Base-by-base conservation (phyloP, 148 eudicot species). In the Cornus controversa region DNA sequence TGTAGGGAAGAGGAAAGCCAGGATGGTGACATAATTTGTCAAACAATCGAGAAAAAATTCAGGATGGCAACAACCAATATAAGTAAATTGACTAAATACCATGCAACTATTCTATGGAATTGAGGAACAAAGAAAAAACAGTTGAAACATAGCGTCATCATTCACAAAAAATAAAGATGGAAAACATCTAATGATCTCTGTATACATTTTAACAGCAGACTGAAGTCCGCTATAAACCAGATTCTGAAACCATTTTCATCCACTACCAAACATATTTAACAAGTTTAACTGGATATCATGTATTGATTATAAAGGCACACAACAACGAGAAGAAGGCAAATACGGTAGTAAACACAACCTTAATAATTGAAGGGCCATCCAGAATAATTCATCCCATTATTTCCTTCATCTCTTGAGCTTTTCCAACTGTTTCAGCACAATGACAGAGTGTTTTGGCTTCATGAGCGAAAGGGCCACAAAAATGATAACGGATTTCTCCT, bases 381-480 rank as follows among this genome's bases (percentile, higher is more conserved):
- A 5, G 85, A 69, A 85, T 84, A 83, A 80, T 80, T 70, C 87
- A 81, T 83, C 82, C 83, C 88, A 67, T 84, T 89, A 77, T 84
- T 84, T 82, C 81, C 91, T 26, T 84, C 88, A 40, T 75, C 82
- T 18, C 80, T 54, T 2, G 89, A 82, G 70, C 84, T 90, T 78
- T 82, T n/a, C 86, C 86, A 40, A 80, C 78, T 5, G 78, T 77
- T 66, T 78, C 86, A 47, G 74, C 75, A 77, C 80, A 80, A 18
- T 82, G 89, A 62, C 89, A 79, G 34, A 75, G 34, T 76, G 54
- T 69, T 81, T 47, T 81, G 77, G 75, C 86, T 91, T 62, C 92
- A 88, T 1, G 94, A 90, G 57, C 88, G 93, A 72, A 91, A 94
- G 69, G 96, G 97, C 91, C 93, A 94, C 75, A 91, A 77, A 65